Conservation (phyloP, 768 basidiomycete species). For the Tricholoma matsutake region DNA sequence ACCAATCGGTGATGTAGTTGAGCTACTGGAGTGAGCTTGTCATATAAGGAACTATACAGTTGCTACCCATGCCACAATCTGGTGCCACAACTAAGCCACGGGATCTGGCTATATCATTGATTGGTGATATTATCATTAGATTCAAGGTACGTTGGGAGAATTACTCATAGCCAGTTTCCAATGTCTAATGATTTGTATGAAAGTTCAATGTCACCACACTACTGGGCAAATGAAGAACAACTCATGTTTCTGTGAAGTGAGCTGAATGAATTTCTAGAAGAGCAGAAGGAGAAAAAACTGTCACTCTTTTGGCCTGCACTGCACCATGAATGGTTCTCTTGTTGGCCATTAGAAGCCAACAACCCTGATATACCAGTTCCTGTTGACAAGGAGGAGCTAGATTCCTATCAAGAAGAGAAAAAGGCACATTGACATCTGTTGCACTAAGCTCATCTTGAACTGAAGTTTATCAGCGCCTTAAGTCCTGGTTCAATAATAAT, state of each 20-base stretch:
- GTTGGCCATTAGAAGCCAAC: neutral
- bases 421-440: neutral
- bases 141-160: neutral
- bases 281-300: neutral
- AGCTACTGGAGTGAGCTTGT: neutral
- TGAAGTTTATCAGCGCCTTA: neutral
- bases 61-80: neutral
- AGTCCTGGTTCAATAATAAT: slow-evolving; percentile 3
- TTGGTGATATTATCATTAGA: neutral
- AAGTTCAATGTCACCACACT: neutral
- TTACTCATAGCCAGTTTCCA: neutral
- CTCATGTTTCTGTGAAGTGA: neutral
- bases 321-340: neutral
- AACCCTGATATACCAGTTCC: neutral
- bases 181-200: neutral
- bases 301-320: neutral
- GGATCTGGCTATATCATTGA: neutral
- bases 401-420: neutral
- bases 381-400: neutral
- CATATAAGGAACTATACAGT: neutral
- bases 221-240: slow-evolving; percentile 1
- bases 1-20: neutral
- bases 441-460: neutral
- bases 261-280: neutral
- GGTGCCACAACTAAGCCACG: neutral